Evolutionary conservation across 2,329 filamentous ascomycete species (phyloP).

Genomic region (Phialemonium atrogriseum): DNA sequence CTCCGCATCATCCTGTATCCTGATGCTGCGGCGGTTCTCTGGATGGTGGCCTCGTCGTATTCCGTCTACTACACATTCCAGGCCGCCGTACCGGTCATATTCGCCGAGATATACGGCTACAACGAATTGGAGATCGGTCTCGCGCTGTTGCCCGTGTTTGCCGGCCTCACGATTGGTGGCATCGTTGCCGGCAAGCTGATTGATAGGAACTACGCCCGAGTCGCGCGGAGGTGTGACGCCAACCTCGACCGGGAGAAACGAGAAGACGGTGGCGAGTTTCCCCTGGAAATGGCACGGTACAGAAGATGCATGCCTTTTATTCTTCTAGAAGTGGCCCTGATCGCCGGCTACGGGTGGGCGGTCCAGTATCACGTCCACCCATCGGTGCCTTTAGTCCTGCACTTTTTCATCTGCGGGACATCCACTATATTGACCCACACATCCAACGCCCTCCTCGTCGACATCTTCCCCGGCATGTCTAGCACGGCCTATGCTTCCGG

Average conservation of each 20-base stretch:
- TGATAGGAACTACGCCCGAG: conserved; percentile 58
- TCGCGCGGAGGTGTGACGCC: conserved; percentile 39
- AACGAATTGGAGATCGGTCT: conserved; percentile 20
- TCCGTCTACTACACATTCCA: conserved; percentile 43
- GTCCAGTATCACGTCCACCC: conserved; percentile 37
- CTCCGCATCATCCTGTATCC: conserved; percentile 42
- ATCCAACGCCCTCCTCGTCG: conserved; percentile 49
- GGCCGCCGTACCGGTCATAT: conserved; percentile 39
- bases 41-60: conserved; percentile 28
- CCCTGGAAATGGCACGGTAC: conserved; percentile 40
- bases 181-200: conserved; percentile 41
- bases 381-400: conserved; percentile 40
- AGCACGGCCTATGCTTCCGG: conserved; percentile 52
- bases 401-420: conserved; percentile 44
- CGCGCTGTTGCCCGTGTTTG: conserved; percentile 5
- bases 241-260: background rate
- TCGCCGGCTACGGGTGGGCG: conserved; percentile 47
- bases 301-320: conserved; percentile 43
- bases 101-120: conserved; percentile 36
- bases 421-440: conserved; percentile 51
- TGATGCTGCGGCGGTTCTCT: conserved; percentile 40
- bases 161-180: conserved; percentile 16
- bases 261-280: conserved; percentile 25
- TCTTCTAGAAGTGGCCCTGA: conserved; percentile 37
- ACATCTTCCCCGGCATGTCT: conserved; percentile 46